Conservation (phyloP, 306 rosid species). For the Sindora glabra region DNA sequence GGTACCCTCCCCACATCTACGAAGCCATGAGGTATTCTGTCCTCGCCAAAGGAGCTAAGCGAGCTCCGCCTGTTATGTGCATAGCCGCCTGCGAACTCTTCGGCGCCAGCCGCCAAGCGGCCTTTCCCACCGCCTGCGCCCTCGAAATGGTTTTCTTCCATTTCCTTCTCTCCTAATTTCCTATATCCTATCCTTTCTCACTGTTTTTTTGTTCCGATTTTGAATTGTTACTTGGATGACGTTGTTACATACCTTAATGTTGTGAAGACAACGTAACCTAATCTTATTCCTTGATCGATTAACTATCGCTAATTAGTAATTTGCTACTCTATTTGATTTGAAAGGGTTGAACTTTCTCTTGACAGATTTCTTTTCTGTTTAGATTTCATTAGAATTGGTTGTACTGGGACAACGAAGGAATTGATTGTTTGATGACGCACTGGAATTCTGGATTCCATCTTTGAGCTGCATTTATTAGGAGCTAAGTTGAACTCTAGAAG, state of each 20-base stretch:
- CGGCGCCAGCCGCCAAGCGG: constrained; percentile 70
- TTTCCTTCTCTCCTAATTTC: neutral
- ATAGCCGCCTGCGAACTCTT: constrained; percentile 82
- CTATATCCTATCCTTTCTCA: neutral
- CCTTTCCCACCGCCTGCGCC: constrained; percentile 94
- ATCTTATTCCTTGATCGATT: neutral
- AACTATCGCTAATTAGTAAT: neutral
- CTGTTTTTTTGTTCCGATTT: neutral
- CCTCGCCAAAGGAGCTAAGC: constrained; percentile 73
- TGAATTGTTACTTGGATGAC: no score
- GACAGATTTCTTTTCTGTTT: neutral
- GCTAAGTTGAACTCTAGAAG: neutral
- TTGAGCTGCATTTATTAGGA: neutral
- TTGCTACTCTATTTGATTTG: neutral
- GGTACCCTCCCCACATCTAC: constrained; percentile 69
- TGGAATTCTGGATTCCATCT: neutral
- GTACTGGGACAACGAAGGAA: neutral
- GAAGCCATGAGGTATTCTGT: constrained; percentile 85
- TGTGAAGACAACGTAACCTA: no score
- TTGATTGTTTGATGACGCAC: neutral
- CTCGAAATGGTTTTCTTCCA: constrained; percentile 71
- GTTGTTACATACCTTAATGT: no score
- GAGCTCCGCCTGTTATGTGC: constrained; percentile 96
- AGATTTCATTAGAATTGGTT: neutral
- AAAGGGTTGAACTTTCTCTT: neutral